Conservation (phyloP, 140 eudicot species). For the Cichorium intybus region DNA sequence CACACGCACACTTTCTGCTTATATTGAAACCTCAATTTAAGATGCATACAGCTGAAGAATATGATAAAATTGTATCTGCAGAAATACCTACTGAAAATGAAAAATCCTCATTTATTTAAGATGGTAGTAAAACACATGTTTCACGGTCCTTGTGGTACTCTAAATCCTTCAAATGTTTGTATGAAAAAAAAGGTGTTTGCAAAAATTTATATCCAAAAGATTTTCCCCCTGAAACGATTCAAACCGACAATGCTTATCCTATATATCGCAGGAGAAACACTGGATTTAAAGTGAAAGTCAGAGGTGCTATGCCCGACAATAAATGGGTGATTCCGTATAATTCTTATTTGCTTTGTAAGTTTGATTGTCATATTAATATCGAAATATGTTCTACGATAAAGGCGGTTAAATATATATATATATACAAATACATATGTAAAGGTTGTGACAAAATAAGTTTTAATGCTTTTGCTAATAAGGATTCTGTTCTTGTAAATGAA, state of each 20-base stretch:
- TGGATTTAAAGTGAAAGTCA: background rate
- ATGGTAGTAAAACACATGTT: conserved; percentile 33
- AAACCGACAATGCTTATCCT: conserved; percentile 8
- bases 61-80: conserved; percentile 4
- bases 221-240: background rate
- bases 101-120: background rate
- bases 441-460: too few relatives aligned
- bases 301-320: too few relatives aligned
- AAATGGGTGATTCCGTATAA: too few relatives aligned
- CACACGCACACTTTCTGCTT: conserved; percentile 23
- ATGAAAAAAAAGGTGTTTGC: conserved; percentile 9
- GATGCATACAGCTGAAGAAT: too few relatives aligned
- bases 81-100: conserved; percentile 12
- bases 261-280: conserved; percentile 2
- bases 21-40: background rate
- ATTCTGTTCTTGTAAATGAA: background rate
- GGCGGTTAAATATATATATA: too few relatives aligned
- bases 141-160: conserved; percentile 35
- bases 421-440: conserved; percentile 29
- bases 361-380: too few relatives aligned
- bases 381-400: too few relatives aligned
- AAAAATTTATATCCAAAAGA: conserved; percentile 16
- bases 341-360: too few relatives aligned
- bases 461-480: too few relatives aligned
- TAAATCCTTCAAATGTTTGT: conserved; percentile 7